phyloP scores from a whole-genome alignment of 768 basidiomycete genomes.

The Boletales sp. region DNA sequence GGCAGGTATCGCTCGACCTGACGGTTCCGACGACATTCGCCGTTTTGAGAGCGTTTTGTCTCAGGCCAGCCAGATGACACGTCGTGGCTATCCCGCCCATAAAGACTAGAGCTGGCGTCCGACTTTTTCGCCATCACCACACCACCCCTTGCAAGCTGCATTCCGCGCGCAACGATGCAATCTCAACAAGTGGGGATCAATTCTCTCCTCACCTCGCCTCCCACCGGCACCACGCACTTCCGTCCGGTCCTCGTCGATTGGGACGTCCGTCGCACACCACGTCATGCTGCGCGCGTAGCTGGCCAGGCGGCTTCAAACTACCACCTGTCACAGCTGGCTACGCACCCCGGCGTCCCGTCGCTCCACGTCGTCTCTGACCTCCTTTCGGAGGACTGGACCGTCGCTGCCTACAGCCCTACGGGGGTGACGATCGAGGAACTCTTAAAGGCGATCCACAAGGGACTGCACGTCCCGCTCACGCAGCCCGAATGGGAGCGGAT shows the following conservation, averaged over 20 bases:
- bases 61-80: neutral
- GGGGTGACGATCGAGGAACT: conserved; percentile 55
- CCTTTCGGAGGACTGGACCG: conserved; percentile 41
- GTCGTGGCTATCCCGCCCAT: conserved; percentile 6
- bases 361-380: conserved; percentile 46
- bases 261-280: conserved; percentile 48
- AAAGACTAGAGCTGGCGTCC: conserved; percentile 9
- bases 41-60: neutral
- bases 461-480: conserved; percentile 36
- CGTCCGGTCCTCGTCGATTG: conserved; percentile 36
- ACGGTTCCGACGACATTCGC: conserved; percentile 7
- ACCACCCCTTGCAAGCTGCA: conserved; percentile 1
- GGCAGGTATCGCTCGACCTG: conserved; percentile 13
- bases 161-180: conserved; percentile 10
- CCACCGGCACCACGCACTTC: conserved; percentile 8
- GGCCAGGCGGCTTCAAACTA: conserved; percentile 3
- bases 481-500: conserved; percentile 42
- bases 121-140: neutral
- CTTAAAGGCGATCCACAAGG: conserved; percentile 41
- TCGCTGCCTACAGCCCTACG: conserved; percentile 36
- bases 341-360: conserved; percentile 35
- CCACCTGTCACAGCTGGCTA: conserved; percentile 41
- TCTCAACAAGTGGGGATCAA: conserved; percentile 14
- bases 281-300: conserved; percentile 14
- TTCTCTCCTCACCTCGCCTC: conserved; percentile 13